Evolutionary conservation across 1,284 basidiomycete genomes (phyloP).

Genomic region (Cutaneotrichosporon spelunceum): DNA sequence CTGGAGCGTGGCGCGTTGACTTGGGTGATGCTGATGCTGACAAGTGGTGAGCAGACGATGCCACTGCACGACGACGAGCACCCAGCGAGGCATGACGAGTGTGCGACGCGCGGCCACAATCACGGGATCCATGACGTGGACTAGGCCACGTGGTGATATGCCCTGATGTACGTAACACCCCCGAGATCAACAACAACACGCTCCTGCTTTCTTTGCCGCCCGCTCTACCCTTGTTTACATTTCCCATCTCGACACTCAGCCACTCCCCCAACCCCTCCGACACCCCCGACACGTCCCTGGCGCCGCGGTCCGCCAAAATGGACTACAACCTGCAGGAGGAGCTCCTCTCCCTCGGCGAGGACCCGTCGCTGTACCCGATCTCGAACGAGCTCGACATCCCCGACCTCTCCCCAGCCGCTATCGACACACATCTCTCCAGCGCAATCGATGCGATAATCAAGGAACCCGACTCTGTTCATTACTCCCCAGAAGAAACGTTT

Average conservation of each 20-base stretch:
- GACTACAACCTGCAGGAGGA: constrained; percentile 73
- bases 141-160: constrained; percentile 4
- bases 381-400: constrained; percentile 63
- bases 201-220: constrained; percentile 13
- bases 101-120: constrained; percentile 19
- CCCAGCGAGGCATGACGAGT: constrained; percentile 3
- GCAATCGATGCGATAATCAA: constrained; percentile 73
- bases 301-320: constrained; percentile 14
- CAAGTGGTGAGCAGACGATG: neutral
- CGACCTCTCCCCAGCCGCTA: constrained; percentile 52
- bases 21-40: neutral
- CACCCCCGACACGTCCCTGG: neutral
- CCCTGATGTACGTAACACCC: constrained; percentile 2
- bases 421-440: constrained; percentile 47
- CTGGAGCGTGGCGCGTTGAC: neutral
- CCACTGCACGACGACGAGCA: neutral
- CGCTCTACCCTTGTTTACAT: constrained; percentile 14
- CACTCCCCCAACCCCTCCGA: neutral
- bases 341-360: constrained; percentile 59
- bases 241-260: constrained; percentile 1
- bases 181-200: constrained; percentile 14
- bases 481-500: constrained; percentile 60
- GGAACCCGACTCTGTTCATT: constrained; percentile 64
- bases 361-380: constrained; percentile 62
- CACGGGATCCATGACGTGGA: constrained; percentile 9